phyloP scores from a whole-genome alignment of 2,329 filamentous ascomycete genomes.

The Stachybotrys chartarum region DNA sequence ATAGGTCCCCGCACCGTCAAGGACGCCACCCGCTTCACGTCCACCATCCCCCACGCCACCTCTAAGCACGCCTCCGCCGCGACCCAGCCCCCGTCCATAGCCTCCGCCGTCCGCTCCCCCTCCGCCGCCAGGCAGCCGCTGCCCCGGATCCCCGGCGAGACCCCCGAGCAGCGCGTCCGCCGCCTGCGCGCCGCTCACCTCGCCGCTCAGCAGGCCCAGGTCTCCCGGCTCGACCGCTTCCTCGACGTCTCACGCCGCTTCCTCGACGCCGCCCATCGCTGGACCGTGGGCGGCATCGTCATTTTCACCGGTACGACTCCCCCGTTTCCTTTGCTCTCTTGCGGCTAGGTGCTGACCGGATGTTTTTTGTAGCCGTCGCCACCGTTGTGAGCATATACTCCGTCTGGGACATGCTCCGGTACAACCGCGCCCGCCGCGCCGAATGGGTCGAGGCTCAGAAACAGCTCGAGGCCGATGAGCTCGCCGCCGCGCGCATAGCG shows the following conservation, averaged over 20 bases:
- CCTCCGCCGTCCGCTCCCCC: background rate
- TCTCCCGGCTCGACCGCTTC: slow-evolving; percentile 44
- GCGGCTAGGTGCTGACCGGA: background rate
- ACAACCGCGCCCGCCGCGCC: slow-evolving; percentile 52
- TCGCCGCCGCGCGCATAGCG: slow-evolving; percentile 50
- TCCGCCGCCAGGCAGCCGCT: slow-evolving; percentile 10
- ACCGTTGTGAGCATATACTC: slow-evolving; percentile 51
- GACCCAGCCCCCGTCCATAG: slow-evolving; percentile 17
- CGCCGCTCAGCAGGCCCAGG: slow-evolving; percentile 53
- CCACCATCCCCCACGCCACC: slow-evolving; percentile 53
- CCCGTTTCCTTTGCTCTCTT: background rate
- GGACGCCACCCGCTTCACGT: slow-evolving; percentile 68
- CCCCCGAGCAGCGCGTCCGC: slow-evolving; percentile 62
- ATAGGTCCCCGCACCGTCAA: slow-evolving; percentile 60
- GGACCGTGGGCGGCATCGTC: slow-evolving; percentile 47
- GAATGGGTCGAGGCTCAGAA: slow-evolving; percentile 52
- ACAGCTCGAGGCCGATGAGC: slow-evolving; percentile 44
- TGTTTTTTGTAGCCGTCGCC: slow-evolving; percentile 37
- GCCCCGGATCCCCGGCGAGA: slow-evolving; percentile 41
- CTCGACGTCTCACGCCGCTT: slow-evolving; percentile 40
- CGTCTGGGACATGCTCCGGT: slow-evolving; percentile 53
- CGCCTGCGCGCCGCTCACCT: slow-evolving; percentile 61
- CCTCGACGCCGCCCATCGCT: slow-evolving; percentile 49
- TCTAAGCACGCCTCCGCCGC: slow-evolving; percentile 45
- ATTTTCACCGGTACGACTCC: slow-evolving; percentile 45